phyloP scores from a whole-genome alignment of 371 early-diverging fungal species.

The Coemansia sp. region DNA sequence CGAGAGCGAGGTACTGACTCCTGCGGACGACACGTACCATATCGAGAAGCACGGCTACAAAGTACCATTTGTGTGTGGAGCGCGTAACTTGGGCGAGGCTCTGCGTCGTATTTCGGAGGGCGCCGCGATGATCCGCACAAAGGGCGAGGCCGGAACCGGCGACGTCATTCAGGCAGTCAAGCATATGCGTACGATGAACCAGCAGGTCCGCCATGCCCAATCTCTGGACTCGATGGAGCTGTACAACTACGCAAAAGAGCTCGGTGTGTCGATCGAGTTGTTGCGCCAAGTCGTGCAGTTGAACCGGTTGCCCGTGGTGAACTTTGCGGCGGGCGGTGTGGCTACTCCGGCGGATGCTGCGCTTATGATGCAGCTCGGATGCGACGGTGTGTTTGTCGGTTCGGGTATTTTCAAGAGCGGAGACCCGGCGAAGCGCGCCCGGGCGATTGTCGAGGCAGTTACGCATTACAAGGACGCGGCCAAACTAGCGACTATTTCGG shows the following conservation, averaged over 20 bases:
- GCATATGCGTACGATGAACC: constrained; percentile 83
- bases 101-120: constrained; percentile 95
- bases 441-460: constrained; percentile 95
- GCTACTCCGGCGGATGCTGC: constrained; percentile 98
- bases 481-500: constrained; percentile 86
- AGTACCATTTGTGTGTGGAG: constrained; percentile 94
- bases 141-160: constrained; percentile 98
- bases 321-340: constrained; percentile 97
- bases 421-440: constrained; percentile 93
- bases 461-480: constrained; percentile 90
- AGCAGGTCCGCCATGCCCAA: constrained; percentile 72
- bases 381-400: constrained; percentile 95
- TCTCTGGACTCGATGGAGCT: constrained; percentile 54
- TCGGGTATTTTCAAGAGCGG: constrained; percentile 91
- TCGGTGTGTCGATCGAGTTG: constrained; percentile 86
- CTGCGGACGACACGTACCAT: constrained; percentile 87
- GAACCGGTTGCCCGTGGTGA: constrained; percentile 94
- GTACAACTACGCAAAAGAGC: constrained; percentile 89
- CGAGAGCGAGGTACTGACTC: constrained; percentile 94
- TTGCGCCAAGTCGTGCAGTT: constrained; percentile 84
- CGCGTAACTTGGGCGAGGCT: constrained; percentile 95
- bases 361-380: constrained; percentile 95
- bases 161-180: constrained; percentile 95
- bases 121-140: constrained; percentile 95
- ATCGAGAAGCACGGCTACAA: constrained; percentile 90